phyloP scores from a whole-genome alignment of 2,329 filamentous ascomycete species.

The Emericellopsis cladophorae region DNA sequence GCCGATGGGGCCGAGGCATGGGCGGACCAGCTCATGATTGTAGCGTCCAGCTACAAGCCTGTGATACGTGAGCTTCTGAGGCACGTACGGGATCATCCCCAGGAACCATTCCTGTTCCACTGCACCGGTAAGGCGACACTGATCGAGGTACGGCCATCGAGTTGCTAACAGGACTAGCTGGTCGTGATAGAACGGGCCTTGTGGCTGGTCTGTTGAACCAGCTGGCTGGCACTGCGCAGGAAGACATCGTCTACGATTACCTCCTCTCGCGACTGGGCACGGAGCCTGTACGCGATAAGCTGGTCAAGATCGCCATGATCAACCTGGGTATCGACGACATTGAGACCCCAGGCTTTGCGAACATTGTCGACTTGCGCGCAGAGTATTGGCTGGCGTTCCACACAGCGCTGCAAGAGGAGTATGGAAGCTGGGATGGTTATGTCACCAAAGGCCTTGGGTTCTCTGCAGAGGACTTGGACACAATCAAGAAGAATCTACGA shows the following conservation, averaged over 20 bases:
- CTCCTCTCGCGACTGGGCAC: conserved; percentile 40
- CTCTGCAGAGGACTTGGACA: conserved; percentile 27
- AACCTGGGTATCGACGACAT: conserved; percentile 20
- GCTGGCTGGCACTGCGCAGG: conserved; percentile 31
- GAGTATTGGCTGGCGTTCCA: conserved; percentile 33
- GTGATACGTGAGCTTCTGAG: conserved; percentile 31
- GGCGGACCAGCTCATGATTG: conserved; percentile 31
- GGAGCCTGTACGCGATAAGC: conserved; percentile 34
- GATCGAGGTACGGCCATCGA: background rate
- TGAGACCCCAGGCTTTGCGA: conserved; percentile 33
- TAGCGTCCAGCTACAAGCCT: conserved; percentile 27
- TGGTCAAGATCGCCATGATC: conserved; percentile 27
- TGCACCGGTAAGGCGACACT: conserved; percentile 31
- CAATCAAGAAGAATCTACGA: conserved; percentile 32
- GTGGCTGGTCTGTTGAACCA: conserved; percentile 34
- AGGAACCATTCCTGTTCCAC: conserved; percentile 36
- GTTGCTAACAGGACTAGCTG: conserved; percentile 21
- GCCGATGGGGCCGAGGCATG: conserved; percentile 31
- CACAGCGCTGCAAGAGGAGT: conserved; percentile 25
- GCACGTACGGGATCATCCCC: conserved; percentile 30
- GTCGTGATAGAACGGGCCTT: conserved; percentile 41
- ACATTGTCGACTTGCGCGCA: conserved; percentile 29
- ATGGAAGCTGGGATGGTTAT: conserved; percentile 37
- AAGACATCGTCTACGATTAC: conserved; percentile 34
- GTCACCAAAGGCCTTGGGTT: conserved; percentile 31